A percentile compares a stretch with the other conserved stretches of the same genome.
Conservation (phyloP, 208 protist species). For the Acanthamoeba royreba region DNA sequence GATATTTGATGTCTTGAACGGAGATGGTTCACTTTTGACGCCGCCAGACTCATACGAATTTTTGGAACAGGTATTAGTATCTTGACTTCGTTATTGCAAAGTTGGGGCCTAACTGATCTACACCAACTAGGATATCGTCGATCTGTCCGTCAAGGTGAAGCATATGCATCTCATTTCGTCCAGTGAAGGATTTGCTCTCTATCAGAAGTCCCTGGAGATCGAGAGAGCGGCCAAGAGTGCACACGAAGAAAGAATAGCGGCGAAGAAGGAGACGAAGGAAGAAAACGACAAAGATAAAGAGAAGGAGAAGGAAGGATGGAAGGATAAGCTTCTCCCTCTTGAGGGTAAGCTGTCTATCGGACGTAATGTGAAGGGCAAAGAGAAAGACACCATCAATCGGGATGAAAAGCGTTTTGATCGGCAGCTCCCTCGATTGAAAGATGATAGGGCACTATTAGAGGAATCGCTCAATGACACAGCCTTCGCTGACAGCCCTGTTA, state of each 20-base stretch:
- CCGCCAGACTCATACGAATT: not conserved
- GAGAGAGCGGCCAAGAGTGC: not conserved
- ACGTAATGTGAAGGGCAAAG: too few relatives aligned
- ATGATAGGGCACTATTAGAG: too few relatives aligned
- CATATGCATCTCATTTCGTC: constrained; percentile 33
- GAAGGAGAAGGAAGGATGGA: not conserved
- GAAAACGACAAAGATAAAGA: not conserved
- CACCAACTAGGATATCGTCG: not conserved
- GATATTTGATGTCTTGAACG: not conserved
- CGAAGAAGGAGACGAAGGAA: not conserved
- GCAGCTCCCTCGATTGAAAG: too few relatives aligned
- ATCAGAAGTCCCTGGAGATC: not conserved
- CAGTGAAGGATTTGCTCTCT: not conserved
- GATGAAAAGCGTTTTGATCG: too few relatives aligned
- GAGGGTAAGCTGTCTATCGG: too few relatives aligned
- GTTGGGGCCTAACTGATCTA: not conserved
- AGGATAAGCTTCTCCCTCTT: too few relatives aligned
- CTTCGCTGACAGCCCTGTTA: not conserved
- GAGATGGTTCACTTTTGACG: not conserved
- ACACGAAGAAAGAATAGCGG: not conserved
- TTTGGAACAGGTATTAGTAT: not conserved
- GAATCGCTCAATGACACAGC: not conserved
- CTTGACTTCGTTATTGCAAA: too few relatives aligned
- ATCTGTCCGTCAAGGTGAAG: constrained; percentile 33
- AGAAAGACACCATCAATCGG: too few relatives aligned